phyloP scores from a whole-genome alignment of 2,329 filamentous ascomycete genomes.

The Acarospora socialis region DNA sequence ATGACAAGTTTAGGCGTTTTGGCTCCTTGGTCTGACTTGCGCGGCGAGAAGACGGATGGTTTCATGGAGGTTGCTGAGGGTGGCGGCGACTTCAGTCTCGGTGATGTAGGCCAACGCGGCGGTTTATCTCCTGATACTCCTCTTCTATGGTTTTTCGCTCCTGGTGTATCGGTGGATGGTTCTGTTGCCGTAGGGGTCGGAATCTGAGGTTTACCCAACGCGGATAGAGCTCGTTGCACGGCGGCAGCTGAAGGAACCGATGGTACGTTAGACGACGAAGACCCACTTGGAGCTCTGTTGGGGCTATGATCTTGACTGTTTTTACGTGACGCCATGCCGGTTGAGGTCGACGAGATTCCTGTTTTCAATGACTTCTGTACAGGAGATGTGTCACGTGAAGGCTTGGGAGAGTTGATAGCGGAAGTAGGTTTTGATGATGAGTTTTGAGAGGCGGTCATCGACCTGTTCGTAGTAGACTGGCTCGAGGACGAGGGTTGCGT shows the following conservation, averaged over 20 bases:
- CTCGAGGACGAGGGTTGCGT: too few species aligned
- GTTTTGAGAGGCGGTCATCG: too few species aligned
- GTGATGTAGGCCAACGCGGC: conserved; percentile 26
- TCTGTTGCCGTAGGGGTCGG: conserved; percentile 47
- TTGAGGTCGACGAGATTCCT: conserved; percentile 15
- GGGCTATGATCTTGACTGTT: conserved; percentile 55
- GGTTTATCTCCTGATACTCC: conserved; percentile 18
- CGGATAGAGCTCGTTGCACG: conserved; percentile 53
- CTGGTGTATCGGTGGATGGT: conserved; percentile 43
- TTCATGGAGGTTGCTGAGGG: conserved; percentile 30
- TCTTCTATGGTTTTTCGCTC: conserved; percentile 59
- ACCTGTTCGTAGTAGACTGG: too few species aligned
- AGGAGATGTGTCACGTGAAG: conserved; percentile 37
- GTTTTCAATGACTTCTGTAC: conserved; percentile 18
- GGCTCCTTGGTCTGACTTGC: conserved; percentile 10
- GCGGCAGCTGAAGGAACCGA: conserved; percentile 45
- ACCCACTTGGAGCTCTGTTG: conserved; percentile 36
- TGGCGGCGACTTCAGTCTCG: conserved; percentile 63
- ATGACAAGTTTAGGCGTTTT: conserved; percentile 12
- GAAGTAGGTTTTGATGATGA: too few species aligned
- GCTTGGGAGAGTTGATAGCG: conserved; percentile 29
- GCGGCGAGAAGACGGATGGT: not conserved
- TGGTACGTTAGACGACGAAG: conserved; percentile 20
- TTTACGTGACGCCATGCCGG: conserved; percentile 44
- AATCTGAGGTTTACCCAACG: conserved; percentile 52